Evolutionary conservation across 257 asterid species (phyloP), one percentile per base, ranked within the genome.

Genomic region (Nyctanthes arbortristis): DNA sequence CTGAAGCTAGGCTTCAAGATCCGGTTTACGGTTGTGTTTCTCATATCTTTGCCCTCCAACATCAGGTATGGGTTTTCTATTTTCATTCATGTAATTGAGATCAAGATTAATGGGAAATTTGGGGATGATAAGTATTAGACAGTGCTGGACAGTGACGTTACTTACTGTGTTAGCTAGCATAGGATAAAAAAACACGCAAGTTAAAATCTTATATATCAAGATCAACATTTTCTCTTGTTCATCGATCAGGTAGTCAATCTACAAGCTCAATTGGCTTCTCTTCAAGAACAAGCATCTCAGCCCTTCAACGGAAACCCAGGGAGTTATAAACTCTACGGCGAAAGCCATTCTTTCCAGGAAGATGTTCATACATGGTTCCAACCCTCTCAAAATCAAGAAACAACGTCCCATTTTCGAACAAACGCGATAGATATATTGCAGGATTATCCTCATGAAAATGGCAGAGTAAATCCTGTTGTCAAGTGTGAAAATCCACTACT

Each of bases 21-120:
- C 94, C 94, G 61, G 85, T 87, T 35, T 87, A 87, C 78, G 94
- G 94, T 28, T 87, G 94, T 47, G 94, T 87, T 43, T 83, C 94
- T 0, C 94, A 87, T 43, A 87, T 87, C 49, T 87, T 87, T 58
- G 86, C 87, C 63, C 89, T 84, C 70, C 89, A 84, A 13, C 87
- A 84, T 22, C 87, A 84, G 89, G 89, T 84, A 28, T 25, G 7
- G 24, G 8, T 2, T 49, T 64, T 37, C 20, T 18, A n/a, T 43
- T 4, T n/a, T 31, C 33, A 37, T 37, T 25, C 10, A 2, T 32
- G 18, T n/a, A n/a, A n/a, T 37, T 56, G 45, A 58, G 16, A 66
- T 11, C 24, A 3, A 65, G 16, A 59, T 25, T 32, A 4, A 5
- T 61, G 39, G 45, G 12, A 28, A 32, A 3, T 34, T 11, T 49